Conservation (phyloP, 1,284 basidiomycete genomes). For the Boletellus sp. region DNA sequence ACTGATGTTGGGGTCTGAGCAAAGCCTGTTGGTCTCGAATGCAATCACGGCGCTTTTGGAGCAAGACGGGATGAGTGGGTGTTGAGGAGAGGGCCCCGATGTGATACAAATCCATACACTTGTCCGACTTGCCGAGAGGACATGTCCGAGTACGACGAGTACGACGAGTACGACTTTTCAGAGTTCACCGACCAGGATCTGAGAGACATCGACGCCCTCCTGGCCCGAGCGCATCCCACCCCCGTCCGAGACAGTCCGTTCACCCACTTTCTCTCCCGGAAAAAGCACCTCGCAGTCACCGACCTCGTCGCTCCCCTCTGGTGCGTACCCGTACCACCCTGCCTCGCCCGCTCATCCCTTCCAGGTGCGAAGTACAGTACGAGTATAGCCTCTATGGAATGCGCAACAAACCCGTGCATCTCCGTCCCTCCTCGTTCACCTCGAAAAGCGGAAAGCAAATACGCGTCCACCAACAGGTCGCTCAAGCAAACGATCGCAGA, state of each 20-base stretch:
- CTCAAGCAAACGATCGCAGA: constrained; percentile 55
- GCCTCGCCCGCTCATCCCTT: not conserved
- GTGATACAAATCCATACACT: too few species aligned
- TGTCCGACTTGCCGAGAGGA: too few species aligned
- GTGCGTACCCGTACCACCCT: constrained; percentile 35
- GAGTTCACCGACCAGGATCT: constrained; percentile 61
- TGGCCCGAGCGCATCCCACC: constrained; percentile 3
- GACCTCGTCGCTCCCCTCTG: constrained; percentile 52
- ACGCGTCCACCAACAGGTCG: constrained; percentile 53
- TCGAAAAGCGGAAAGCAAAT: constrained; percentile 68
- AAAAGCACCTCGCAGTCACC: constrained; percentile 45
- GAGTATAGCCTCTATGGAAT: constrained; percentile 67
- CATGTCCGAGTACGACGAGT: constrained; percentile 38
- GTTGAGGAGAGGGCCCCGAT: too few species aligned
- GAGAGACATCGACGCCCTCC: constrained; percentile 43
- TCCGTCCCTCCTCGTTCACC: constrained; percentile 59
- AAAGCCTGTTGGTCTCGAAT: constrained; percentile 56
- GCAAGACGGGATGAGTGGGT: constrained; percentile 46
- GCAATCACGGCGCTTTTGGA: constrained; percentile 72
- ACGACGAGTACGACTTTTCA: constrained; percentile 49
- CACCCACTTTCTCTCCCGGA: constrained; percentile 35
- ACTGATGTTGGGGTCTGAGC: constrained; percentile 43
- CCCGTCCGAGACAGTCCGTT: constrained; percentile 31
- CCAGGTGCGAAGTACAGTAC: constrained; percentile 76
- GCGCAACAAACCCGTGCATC: constrained; percentile 48